These are phyloP conservation scores for Fraxinus excelsior DNA, from an alignment of 257 asterid species.

Conservation along the genomic window DNA sequence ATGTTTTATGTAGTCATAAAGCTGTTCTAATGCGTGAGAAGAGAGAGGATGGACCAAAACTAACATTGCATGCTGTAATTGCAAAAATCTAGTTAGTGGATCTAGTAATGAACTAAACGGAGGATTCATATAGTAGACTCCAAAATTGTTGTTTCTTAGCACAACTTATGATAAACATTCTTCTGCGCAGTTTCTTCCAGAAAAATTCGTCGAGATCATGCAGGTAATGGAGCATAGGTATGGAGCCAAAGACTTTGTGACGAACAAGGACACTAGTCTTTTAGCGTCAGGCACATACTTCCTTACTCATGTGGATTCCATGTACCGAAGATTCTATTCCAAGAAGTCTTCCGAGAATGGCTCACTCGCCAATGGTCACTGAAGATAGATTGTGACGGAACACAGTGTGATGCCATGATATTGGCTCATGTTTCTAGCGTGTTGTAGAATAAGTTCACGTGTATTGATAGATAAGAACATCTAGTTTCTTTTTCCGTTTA, in stretches of 20 bases:
- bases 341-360: conserved; percentile 69
- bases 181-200: conserved; percentile 69
- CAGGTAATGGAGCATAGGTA: conserved; percentile 95
- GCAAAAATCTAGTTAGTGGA: background rate
- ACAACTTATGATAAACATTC: background rate
- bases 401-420: conserved; percentile 22
- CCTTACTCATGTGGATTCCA: conserved; percentile 91
- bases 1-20: background rate
- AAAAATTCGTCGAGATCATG: conserved; percentile 80
- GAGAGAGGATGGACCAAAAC: background rate
- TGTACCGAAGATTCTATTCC: conserved; percentile 81
- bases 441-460: conserved; percentile 28
- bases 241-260: conserved; percentile 80
- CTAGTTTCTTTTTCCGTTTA: background rate
- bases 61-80: background rate
- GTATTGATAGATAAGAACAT: background rate
- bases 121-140: background rate
- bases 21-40: too few relatives aligned
- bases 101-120: background rate
- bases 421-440: conserved; percentile 32
- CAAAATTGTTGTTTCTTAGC: background rate
- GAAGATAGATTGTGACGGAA: conserved; percentile 29
- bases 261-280: conserved; percentile 82
- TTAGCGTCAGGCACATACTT: conserved; percentile 83
- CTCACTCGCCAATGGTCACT: conserved; percentile 68